Conservation (phyloP, 164 flowering plant genomes). For the Paratinospora sagittata region DNA sequence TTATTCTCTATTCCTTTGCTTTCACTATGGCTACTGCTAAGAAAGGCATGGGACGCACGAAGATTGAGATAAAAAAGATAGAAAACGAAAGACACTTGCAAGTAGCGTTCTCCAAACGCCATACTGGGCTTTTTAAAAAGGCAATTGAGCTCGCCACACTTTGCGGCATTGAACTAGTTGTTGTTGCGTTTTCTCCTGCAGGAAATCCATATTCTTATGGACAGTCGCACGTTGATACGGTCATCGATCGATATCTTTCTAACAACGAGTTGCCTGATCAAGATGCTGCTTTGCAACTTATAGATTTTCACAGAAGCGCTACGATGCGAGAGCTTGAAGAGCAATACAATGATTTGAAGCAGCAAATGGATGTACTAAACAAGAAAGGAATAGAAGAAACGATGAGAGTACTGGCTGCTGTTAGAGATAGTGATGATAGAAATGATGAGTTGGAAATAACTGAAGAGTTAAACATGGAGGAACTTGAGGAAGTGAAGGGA, state of each 20-base stretch:
- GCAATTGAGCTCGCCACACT: conserved; percentile 17
- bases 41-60: conserved; percentile 12
- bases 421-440: neutral
- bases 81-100: conserved; percentile 6
- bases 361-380: conserved; percentile 12
- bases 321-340: conserved; percentile 2
- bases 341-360: neutral
- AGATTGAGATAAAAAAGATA: conserved; percentile 15
- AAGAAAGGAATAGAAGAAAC: neutral
- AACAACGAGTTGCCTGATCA: neutral
- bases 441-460: conserved; percentile 5
- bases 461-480: neutral
- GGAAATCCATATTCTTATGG: conserved; percentile 18
- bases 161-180: conserved; percentile 16
- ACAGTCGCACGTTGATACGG: conserved; percentile 6
- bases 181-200: conserved; percentile 17
- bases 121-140: conserved; percentile 14
- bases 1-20: no score
- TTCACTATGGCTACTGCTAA: neutral
- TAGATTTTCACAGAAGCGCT: neutral
- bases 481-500: conserved; percentile 1
- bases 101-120: conserved; percentile 19
- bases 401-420: no score
- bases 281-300: neutral
- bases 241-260: conserved; percentile 8